A percentile compares a stretch with the other conserved stretches of the same genome.
Conservation (phyloP, 2,329 filamentous ascomycete species). For the Sporothrix schenckii region DNA sequence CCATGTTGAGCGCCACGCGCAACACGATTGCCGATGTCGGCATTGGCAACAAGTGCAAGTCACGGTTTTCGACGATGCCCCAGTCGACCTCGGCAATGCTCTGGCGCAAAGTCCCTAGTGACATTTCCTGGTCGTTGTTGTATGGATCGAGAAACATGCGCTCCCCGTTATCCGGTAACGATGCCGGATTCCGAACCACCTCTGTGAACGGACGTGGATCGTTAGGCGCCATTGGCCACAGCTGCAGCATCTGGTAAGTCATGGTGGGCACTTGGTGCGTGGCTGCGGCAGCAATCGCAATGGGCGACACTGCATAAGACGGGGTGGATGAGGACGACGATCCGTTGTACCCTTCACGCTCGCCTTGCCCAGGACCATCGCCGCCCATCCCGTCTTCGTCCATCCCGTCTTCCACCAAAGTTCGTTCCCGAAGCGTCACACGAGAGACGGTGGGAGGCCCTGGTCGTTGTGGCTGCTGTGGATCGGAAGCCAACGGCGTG, state of each 20-base stretch:
- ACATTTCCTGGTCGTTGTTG: slow-evolving; percentile 68
- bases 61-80: slow-evolving; percentile 43
- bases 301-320: neutral
- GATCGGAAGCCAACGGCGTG: slow-evolving; percentile 43
- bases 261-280: slow-evolving; percentile 4
- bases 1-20: slow-evolving; percentile 79
- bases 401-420: neutral
- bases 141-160: slow-evolving; percentile 87
- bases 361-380: neutral
- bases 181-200: neutral
- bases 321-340: neutral
- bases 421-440: slow-evolving; percentile 5
- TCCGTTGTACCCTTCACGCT: neutral
- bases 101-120: slow-evolving; percentile 58
- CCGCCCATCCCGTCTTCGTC: slow-evolving; percentile 15
- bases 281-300: slow-evolving; percentile 9
- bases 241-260: slow-evolving; percentile 12
- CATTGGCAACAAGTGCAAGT: slow-evolving; percentile 65
- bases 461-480: slow-evolving; percentile 39
- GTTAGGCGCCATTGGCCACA: neutral
- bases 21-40: slow-evolving; percentile 68
- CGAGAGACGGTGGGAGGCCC: neutral
- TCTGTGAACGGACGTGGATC: neutral
- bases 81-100: slow-evolving; percentile 58
- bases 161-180: slow-evolving; percentile 42